Conservation (phyloP, 2,329 filamentous ascomycete genomes). For the Diplodia mutila region DNA sequence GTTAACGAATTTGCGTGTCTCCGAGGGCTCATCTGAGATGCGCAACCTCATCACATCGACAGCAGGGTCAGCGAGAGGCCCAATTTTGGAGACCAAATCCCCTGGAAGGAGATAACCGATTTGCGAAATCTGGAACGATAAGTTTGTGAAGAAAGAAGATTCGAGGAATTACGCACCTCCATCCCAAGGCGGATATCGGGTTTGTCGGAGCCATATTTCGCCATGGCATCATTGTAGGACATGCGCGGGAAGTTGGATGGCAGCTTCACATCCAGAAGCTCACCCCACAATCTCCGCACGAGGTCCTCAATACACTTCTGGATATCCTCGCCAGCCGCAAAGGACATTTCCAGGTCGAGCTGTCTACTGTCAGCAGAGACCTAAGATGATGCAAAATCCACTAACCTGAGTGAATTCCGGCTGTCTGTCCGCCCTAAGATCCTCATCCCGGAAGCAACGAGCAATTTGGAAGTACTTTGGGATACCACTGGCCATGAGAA, state of each 20-base stretch:
- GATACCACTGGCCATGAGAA: constrained; percentile 90
- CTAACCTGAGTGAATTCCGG: constrained; percentile 87
- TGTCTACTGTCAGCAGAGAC: constrained; percentile 41
- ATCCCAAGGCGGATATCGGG: constrained; percentile 81
- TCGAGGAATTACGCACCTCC: constrained; percentile 52
- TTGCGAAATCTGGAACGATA: constrained; percentile 60
- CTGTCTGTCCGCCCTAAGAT: constrained; percentile 87
- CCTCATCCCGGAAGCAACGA: constrained; percentile 93
- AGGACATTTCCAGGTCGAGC: constrained; percentile 94
- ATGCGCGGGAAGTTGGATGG: constrained; percentile 60
- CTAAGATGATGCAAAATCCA: constrained; percentile 40
- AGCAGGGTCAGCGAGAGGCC: constrained; percentile 66
- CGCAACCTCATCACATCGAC: constrained; percentile 76
- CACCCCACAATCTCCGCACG: constrained; percentile 59
- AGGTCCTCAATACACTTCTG: constrained; percentile 63
- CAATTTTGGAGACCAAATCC: constrained; percentile 76
- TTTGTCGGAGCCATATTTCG: constrained; percentile 83
- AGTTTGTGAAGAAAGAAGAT: constrained; percentile 31
- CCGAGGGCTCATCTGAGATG: constrained; percentile 56
- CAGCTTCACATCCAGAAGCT: constrained; percentile 47
- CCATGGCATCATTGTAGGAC: constrained; percentile 78
- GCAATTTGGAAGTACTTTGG: constrained; percentile 88
- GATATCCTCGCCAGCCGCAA: constrained; percentile 72
- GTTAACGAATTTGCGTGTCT: constrained; percentile 65
- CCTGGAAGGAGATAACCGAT: constrained; percentile 66